Evolutionary conservation across 208 protist species (phyloP).

Genomic region (Naegleria lovaniensis): DNA sequence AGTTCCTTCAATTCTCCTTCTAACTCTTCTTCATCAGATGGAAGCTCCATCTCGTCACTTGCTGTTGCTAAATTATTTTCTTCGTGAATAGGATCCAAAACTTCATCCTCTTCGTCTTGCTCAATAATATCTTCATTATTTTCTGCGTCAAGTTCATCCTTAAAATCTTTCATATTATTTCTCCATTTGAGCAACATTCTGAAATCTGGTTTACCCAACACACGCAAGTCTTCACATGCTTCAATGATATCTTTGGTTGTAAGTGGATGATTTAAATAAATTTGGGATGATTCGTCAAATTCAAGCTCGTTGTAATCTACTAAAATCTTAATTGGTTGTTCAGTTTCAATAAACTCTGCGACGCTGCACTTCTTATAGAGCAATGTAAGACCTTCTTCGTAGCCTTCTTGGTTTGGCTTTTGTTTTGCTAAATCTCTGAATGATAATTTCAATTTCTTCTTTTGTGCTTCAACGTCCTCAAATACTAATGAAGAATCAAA

Average conservation of each 20-base stretch:
- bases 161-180: constrained; percentile 65
- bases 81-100: not conserved
- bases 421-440: constrained; percentile 62
- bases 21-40: constrained; percentile 50
- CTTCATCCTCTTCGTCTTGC: constrained; percentile 42
- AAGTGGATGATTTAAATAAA: constrained; percentile 58
- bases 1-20: constrained; percentile 70
- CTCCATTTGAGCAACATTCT: constrained; percentile 85
- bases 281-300: constrained; percentile 69
- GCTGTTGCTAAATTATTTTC: not conserved
- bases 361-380: constrained; percentile 65
- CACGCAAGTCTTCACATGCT: constrained; percentile 78
- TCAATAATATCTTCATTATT: constrained; percentile 33
- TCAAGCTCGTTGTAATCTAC: constrained; percentile 72
- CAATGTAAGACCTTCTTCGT: constrained; percentile 78
- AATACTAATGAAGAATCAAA: constrained; percentile 91
- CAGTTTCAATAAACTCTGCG: constrained; percentile 73
- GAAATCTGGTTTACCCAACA: constrained; percentile 85
- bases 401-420: constrained; percentile 64
- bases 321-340: constrained; percentile 77
- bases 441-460: constrained; percentile 66
- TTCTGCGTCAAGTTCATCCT: constrained; percentile 37
- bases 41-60: constrained; percentile 33
- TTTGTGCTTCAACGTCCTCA: constrained; percentile 70
- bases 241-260: constrained; percentile 84